These are phyloP conservation scores for Blastomyces parvus DNA, from an alignment of 2,329 filamentous ascomycete species.

Conservation along the genomic window DNA sequence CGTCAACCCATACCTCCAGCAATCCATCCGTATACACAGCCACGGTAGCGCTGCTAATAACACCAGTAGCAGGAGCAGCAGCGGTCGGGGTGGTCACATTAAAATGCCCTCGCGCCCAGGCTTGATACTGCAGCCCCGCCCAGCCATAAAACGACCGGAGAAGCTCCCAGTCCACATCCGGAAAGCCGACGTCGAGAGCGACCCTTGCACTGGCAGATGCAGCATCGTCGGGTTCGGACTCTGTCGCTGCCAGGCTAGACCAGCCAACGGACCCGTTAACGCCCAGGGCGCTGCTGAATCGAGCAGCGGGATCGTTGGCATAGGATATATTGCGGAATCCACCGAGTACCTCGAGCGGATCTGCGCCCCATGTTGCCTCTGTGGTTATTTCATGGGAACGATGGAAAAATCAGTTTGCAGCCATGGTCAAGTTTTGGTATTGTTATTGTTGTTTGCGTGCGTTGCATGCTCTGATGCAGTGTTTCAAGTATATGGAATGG, in stretches of 20 bases:
- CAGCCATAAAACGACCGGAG: constrained; percentile 49
- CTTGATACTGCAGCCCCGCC: constrained; percentile 50
- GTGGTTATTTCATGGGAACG: neutral
- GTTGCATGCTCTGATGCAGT: neutral
- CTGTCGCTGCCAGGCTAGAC: constrained; percentile 32
- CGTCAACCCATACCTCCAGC: constrained; percentile 47
- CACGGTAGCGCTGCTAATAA: constrained; percentile 20
- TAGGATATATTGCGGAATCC: constrained; percentile 43
- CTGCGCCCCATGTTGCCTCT: constrained; percentile 52
- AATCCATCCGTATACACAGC: constrained; percentile 41
- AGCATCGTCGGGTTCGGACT: constrained; percentile 19
- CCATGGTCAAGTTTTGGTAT: constrained; percentile 14
- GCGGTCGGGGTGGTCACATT: constrained; percentile 23
- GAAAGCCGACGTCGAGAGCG: constrained; percentile 34
- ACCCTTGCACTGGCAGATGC: constrained; percentile 31
- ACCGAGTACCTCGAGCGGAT: constrained; percentile 46
- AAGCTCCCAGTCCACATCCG: constrained; percentile 45
- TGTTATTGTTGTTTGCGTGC: neutral
- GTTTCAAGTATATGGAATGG: neutral
- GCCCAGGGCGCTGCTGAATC: constrained; percentile 44
- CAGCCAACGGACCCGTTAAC: constrained; percentile 44
- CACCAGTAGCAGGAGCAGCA: constrained; percentile 24
- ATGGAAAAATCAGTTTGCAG: neutral
- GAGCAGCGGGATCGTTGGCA: constrained; percentile 26
- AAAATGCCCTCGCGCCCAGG: constrained; percentile 47